These are phyloP conservation scores for Trichoderma reesei DNA, from an alignment of 495 filamentous ascomycete species.

Conservation along the genomic window DNA sequence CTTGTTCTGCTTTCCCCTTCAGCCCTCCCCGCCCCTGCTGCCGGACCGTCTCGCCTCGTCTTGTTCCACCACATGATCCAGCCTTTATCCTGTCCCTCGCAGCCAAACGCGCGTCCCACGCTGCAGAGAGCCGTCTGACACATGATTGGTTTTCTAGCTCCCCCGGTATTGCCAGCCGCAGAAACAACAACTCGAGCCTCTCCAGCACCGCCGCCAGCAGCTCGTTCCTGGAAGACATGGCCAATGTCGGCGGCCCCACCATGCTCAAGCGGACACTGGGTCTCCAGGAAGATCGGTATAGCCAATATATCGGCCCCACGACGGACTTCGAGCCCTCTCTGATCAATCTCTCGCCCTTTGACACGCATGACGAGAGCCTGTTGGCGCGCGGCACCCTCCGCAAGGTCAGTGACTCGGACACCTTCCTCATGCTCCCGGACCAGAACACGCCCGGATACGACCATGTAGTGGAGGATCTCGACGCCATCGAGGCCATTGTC, in stretches of 20 bases:
- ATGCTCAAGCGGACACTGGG: slow-evolving; percentile 55
- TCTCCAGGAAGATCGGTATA: slow-evolving; percentile 51
- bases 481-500: slow-evolving; percentile 65
- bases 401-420: slow-evolving; percentile 71
- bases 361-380: slow-evolving; percentile 60
- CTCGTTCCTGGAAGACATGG: slow-evolving; percentile 50
- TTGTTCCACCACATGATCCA: slow-evolving; percentile 11
- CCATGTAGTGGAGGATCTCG: slow-evolving; percentile 53
- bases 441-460: slow-evolving; percentile 50
- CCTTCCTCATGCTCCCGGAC: slow-evolving; percentile 72
- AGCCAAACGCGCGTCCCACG: neutral
- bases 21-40: neutral
- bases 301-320: slow-evolving; percentile 56
- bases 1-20: slow-evolving; percentile 9
- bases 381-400: slow-evolving; percentile 60
- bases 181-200: slow-evolving; percentile 41
- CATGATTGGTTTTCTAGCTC: slow-evolving; percentile 38
- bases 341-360: slow-evolving; percentile 61
- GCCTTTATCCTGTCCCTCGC: neutral
- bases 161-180: slow-evolving; percentile 42
- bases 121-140: slow-evolving; percentile 28
- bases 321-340: slow-evolving; percentile 66
- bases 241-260: slow-evolving; percentile 49
- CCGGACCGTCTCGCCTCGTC: slow-evolving; percentile 8
- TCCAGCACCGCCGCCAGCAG: slow-evolving; percentile 44